Base-by-base conservation (phyloP, 2,329 filamentous ascomycete genomes). In the Lasiodiplodia hormozganensis region DNA sequence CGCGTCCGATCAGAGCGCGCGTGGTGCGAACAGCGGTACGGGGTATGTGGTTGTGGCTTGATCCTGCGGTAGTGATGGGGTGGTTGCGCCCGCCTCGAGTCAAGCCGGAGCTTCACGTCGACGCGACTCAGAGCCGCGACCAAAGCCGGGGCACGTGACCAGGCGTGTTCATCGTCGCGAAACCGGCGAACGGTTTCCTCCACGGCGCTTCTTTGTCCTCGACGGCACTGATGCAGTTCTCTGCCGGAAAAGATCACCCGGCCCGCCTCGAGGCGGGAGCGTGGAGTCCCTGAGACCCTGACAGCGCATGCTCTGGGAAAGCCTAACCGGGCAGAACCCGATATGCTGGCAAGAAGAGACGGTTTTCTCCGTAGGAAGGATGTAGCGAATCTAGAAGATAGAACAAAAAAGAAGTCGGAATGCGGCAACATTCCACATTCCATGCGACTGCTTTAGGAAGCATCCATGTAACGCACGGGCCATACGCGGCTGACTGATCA, bases 1-100 rank as follows among this genome's bases (percentile, higher is more conserved):
- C 60, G 60, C 60, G 60, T 64, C 60, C 60, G 47, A 47, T 52
- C 60, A 64, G 60, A 31, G 60, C 25, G 60, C 60, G 60, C 60
- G 47, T 51, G 60, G 43, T 14, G 60, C 60, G 60, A 34, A 34
- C 28, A 54, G 52, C 52, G 34, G 36, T 47, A 4, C n/a, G 18
- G 43, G 23, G 4, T 18, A 51, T 18, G 54, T 11, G 21, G 38
- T 34, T 18, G 43, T 25, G 52, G 57, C 53, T 36, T 43, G 34
- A 40, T 47, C 34, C 14, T 34, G 53, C n/a, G 23, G n/a, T 34
- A 23, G 53, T 43, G 28, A 34, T 34, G 31, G 31, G 14, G 51
- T 57, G 57, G 58, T 31, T 49, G 58, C 53, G 28, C 12, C 31
- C 28, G 53, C 53, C 28, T 34, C 31, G n/a, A 25, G 16, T 21